A percentile compares a stretch with the other conserved stretches of the same genome.
Conservation (phyloP, 768 basidiomycete species). For the Pulveroboletus sp. region DNA sequence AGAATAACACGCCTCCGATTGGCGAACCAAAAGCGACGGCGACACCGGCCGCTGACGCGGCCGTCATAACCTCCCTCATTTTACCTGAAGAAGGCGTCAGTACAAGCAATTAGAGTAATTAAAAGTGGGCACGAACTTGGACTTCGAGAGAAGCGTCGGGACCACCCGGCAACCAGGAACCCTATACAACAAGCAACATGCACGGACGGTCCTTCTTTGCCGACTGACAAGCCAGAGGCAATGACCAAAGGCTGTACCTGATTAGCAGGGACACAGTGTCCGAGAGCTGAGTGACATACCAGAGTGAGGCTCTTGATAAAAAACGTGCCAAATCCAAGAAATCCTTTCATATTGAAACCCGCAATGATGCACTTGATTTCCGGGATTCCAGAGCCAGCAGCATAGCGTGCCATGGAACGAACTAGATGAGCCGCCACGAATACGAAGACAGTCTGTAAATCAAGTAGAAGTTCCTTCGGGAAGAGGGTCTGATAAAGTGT, state of each 20-base stretch:
- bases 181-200: constrained; percentile 97
- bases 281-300: constrained; percentile 45
- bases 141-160: constrained; percentile 78
- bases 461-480: constrained; percentile 1
- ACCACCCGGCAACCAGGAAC: constrained; percentile 80
- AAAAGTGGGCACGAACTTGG: constrained; percentile 55
- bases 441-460: constrained; percentile 66
- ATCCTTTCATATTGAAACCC: constrained; percentile 97
- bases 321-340: constrained; percentile 84
- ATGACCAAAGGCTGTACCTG: constrained; percentile 83
- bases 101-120: constrained; percentile 2
- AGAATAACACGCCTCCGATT: constrained; percentile 96
- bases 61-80: constrained; percentile 88
- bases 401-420: constrained; percentile 83
- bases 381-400: constrained; percentile 96
- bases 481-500: constrained; percentile 30
- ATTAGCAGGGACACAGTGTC: constrained; percentile 12
- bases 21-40: constrained; percentile 98
- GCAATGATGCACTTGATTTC: constrained; percentile 98
- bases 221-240: constrained; percentile 93
- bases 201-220: constrained; percentile 97
- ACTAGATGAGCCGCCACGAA: constrained; percentile 89
- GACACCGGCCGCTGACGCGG: constrained; percentile 95
- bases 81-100: constrained; percentile 46
- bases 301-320: constrained; percentile 91